A percentile compares a stretch with the other conserved stretches of the same genome.
Evolutionary conservation across 2,329 filamentous ascomycete species (phyloP).

Genomic region (Fusarium pininemorale): DNA sequence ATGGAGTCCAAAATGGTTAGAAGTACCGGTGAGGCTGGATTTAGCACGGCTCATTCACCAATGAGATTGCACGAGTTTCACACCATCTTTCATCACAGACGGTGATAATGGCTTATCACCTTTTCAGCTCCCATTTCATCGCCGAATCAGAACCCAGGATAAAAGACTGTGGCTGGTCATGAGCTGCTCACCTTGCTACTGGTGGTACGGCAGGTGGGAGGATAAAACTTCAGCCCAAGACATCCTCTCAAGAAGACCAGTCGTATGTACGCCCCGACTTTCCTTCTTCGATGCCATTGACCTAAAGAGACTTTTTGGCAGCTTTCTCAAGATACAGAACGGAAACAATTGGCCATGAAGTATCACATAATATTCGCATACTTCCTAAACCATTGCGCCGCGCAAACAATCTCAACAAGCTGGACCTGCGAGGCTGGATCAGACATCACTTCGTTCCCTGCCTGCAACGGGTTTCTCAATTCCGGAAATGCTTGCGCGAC

Average conservation of each 20-base stretch:
- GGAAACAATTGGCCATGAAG: neutral
- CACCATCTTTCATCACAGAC: rapidly evolving
- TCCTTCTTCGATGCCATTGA: rapidly evolving
- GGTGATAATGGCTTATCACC: neutral
- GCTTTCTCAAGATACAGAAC: too few relatives aligned
- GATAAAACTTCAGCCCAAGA: rapidly evolving
- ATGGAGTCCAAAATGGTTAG: neutral
- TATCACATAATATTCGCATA: rapidly evolving
- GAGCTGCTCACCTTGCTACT: neutral
- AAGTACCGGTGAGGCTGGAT: neutral
- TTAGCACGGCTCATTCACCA: neutral
- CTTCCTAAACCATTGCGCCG: neutral
- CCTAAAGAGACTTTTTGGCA: neutral
- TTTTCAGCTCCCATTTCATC: rapidly evolving
- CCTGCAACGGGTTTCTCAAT: neutral
- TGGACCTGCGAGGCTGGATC: neutral
- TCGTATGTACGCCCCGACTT: rapidly evolving
- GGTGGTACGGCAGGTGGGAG: neutral
- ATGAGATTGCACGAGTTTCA: neutral
- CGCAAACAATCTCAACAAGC: neutral
- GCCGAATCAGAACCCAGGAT: rapidly evolving
- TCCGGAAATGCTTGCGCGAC: neutral
- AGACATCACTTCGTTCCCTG: neutral
- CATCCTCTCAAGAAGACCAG: too few relatives aligned
- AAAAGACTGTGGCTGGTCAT: rapidly evolving